Evolutionary conservation across 805 yeast genomes (phyloP).

Genomic region (Nakazawaea anatomiae): DNA sequence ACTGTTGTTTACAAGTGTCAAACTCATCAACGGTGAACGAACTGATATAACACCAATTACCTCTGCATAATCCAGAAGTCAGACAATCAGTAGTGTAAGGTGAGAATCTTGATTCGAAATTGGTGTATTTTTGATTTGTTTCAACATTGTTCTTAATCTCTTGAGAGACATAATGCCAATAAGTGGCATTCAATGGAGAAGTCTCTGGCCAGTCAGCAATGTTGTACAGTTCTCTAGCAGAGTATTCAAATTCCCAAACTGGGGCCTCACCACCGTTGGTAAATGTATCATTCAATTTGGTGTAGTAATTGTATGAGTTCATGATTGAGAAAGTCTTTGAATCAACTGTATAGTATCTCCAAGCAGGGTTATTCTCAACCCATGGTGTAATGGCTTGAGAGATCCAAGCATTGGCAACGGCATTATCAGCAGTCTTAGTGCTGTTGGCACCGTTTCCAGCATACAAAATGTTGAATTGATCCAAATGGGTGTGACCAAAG

Average conservation of each 20-base stretch:
- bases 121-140: constrained; percentile 43
- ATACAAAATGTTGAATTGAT: constrained; percentile 58
- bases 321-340: constrained; percentile 51
- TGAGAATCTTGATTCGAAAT: constrained; percentile 45
- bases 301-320: constrained; percentile 54
- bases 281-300: constrained; percentile 55
- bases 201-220: constrained; percentile 50
- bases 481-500: constrained; percentile 68
- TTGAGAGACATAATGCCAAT: constrained; percentile 56
- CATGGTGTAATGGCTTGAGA: constrained; percentile 63
- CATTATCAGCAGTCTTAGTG: constrained; percentile 34
- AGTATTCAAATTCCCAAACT: constrained; percentile 56
- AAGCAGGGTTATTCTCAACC: constrained; percentile 56
- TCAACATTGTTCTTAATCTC: constrained; percentile 35
- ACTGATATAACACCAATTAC: constrained; percentile 34
- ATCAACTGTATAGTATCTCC: constrained; percentile 70
- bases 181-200: constrained; percentile 60
- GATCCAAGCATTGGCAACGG: constrained; percentile 56
- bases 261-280: constrained; percentile 50
- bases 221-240: constrained; percentile 55
- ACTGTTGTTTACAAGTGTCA: constrained; percentile 15
- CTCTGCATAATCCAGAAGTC: constrained; percentile 23
- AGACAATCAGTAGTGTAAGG: constrained; percentile 49
- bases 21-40: constrained; percentile 30
- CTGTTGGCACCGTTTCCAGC: constrained; percentile 35